A percentile compares a stretch with the other conserved stretches of the same genome.
These are phyloP conservation scores for Pleurotus platypus DNA, from an alignment of 768 basidiomycete species.

Conservation along the genomic window DNA sequence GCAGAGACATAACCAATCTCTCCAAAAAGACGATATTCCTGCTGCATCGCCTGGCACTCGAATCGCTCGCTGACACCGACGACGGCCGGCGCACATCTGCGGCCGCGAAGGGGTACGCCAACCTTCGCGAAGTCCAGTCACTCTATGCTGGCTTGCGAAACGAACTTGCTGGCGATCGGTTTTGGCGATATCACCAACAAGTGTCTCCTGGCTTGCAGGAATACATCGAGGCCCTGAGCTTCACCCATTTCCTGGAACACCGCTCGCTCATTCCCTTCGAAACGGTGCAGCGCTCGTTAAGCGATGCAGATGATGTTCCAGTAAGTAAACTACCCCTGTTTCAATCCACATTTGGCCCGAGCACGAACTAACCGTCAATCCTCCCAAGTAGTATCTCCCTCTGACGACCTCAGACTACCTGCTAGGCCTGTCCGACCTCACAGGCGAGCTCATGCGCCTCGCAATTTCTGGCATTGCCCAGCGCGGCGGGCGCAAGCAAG, in stretches of 20 bases:
- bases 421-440: conserved; percentile 89
- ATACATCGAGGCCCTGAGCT: conserved; percentile 91
- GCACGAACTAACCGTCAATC: conserved; percentile 1
- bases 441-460: conserved; percentile 95
- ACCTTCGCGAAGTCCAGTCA: conserved; percentile 61
- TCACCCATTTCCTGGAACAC: conserved; percentile 79
- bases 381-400: conserved; percentile 60
- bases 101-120: conserved; percentile 48
- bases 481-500: conserved; percentile 61
- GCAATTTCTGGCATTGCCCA: conserved; percentile 80
- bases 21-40: conserved; percentile 95
- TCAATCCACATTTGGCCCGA: neutral
- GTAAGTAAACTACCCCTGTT: conserved; percentile 39
- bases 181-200: conserved; percentile 75
- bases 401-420: conserved; percentile 82
- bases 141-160: conserved; percentile 59
- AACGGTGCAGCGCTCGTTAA: conserved; percentile 64
- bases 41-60: conserved; percentile 65
- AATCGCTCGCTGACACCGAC: conserved; percentile 27
- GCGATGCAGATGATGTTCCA: conserved; percentile 55
- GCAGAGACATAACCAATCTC: conserved; percentile 84
- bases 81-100: conserved; percentile 34
- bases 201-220: conserved; percentile 87
- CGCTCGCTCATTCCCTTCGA: conserved; percentile 62
- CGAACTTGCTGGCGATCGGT: conserved; percentile 64